Evolutionary conservation across 371 early-diverging fungal species (phyloP).

Genomic region (Lichtheimia ramosa): DNA sequence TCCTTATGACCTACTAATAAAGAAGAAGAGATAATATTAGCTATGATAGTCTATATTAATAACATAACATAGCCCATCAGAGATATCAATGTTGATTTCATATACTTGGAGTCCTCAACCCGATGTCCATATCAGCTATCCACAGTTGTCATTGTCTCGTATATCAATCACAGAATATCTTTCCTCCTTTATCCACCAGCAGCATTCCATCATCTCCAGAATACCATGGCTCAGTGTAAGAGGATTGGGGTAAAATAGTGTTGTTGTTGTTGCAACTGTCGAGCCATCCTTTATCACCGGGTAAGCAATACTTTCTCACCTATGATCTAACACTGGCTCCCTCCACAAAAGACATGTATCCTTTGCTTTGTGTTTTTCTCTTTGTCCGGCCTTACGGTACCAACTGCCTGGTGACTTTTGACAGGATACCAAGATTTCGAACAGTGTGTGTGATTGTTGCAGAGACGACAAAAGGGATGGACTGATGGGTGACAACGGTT

Average conservation of each 20-base stretch:
- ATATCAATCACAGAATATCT: not conserved
- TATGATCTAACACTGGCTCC: conserved; percentile 41
- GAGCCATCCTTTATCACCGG: conserved; percentile 49
- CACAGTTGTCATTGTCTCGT: too few species aligned
- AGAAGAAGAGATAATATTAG: not conserved
- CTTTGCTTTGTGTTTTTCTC: conserved; percentile 14
- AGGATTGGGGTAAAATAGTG: not conserved
- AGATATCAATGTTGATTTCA: too few species aligned
- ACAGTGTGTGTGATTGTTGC: conserved; percentile 15
- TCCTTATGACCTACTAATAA: not conserved
- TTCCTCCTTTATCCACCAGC: conserved; percentile 12
- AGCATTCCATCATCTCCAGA: not conserved
- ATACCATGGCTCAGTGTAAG: conserved; percentile 28
- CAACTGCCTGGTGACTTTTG: conserved; percentile 19
- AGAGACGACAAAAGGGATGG: not conserved
- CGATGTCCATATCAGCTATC: too few species aligned
- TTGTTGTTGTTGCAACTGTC: conserved; percentile 18
- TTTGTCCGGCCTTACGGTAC: conserved; percentile 55
- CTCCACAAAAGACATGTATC: not conserved
- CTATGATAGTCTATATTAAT: not conserved
- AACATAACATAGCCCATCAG: too few species aligned
- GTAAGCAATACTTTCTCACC: conserved; percentile 15
- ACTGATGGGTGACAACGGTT: not conserved
- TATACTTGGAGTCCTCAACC: too few species aligned
- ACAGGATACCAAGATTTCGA: conserved; percentile 51